A percentile compares a stretch with the other conserved stretches of the same genome.
Evolutionary conservation across 257 asterid genomes (phyloP).

Genomic region (Asclepias syriaca): DNA sequence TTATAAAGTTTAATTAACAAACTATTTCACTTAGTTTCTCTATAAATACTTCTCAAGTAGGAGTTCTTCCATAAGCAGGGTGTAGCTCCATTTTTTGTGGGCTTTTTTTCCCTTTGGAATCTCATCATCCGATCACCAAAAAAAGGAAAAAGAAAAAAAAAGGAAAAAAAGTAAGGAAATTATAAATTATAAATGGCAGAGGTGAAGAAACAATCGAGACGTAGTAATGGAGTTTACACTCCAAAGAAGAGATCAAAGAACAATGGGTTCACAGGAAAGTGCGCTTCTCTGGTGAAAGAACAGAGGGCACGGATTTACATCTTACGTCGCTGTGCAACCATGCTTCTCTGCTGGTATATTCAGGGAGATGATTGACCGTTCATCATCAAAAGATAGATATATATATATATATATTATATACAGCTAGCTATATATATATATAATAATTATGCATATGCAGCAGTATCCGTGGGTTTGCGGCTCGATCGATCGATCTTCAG

Average conservation of each 20-base stretch:
- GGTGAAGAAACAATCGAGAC: conserved; percentile 25
- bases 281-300: conserved; percentile 63
- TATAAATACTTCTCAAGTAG: background rate
- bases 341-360: conserved; percentile 73
- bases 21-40: too few species aligned
- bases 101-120: conserved; percentile 43
- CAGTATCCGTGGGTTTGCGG: background rate
- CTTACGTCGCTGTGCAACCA: conserved; percentile 81
- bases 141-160: too few species aligned
- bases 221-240: conserved; percentile 3
- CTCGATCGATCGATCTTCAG: background rate
- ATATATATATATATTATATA: too few species aligned
- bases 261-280: conserved; percentile 55
- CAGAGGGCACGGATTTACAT: conserved; percentile 77
- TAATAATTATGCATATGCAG: background rate
- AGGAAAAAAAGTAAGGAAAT: too few species aligned
- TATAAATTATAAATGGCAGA: conserved; percentile 33
- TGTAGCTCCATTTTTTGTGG: conserved; percentile 56
- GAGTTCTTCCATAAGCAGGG: conserved; percentile 42
- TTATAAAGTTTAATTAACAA: too few species aligned
- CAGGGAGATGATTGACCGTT: conserved; percentile 49
- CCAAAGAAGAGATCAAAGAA: conserved; percentile 31
- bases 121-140: conserved; percentile 2
- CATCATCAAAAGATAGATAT: too few species aligned
- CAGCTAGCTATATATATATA: background rate